These are phyloP conservation scores for Akanthomyces uredinophilus DNA, from an alignment of 2,329 filamentous ascomycete genomes.

Conservation along the genomic window DNA sequence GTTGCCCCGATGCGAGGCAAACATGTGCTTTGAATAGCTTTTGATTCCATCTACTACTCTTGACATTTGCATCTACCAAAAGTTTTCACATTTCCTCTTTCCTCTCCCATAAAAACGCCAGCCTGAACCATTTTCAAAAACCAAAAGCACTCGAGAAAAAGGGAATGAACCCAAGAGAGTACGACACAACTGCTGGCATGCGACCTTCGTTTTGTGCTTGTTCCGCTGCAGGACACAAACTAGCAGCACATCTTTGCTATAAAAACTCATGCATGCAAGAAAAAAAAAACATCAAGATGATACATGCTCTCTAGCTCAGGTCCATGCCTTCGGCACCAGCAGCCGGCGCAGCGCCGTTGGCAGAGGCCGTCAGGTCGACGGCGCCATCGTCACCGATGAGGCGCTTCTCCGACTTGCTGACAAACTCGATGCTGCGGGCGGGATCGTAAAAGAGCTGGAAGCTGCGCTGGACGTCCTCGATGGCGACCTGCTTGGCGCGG, in stretches of 20 bases:
- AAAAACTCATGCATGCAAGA: background rate
- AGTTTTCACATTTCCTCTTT: background rate
- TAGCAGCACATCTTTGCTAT: background rate
- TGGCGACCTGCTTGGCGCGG: conserved; percentile 73
- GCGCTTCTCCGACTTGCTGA: conserved; percentile 82
- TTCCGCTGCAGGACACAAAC: background rate
- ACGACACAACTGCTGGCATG: too few relatives aligned
- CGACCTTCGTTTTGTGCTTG: background rate
- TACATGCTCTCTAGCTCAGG: conserved; percentile 30
- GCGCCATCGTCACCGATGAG: conserved; percentile 83
- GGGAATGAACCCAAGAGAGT: too few relatives aligned
- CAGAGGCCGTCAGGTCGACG: conserved; percentile 62
- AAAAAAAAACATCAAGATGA: background rate
- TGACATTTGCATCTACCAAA: background rate
- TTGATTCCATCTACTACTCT: background rate
- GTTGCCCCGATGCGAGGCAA: too few relatives aligned
- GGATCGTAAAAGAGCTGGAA: conserved; percentile 94
- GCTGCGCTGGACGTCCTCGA: conserved; percentile 88
- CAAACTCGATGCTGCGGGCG: conserved; percentile 80
- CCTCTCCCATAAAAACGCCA: conserved; percentile 13
- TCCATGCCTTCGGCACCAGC: conserved; percentile 41
- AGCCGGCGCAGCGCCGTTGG: conserved; percentile 35
- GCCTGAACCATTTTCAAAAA: too few relatives aligned
- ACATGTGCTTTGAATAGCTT: too few relatives aligned
- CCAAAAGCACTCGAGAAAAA: background rate